Base-by-base conservation (phyloP, 176 grass and related monocot species). In the Thinopyrum elongatum region DNA sequence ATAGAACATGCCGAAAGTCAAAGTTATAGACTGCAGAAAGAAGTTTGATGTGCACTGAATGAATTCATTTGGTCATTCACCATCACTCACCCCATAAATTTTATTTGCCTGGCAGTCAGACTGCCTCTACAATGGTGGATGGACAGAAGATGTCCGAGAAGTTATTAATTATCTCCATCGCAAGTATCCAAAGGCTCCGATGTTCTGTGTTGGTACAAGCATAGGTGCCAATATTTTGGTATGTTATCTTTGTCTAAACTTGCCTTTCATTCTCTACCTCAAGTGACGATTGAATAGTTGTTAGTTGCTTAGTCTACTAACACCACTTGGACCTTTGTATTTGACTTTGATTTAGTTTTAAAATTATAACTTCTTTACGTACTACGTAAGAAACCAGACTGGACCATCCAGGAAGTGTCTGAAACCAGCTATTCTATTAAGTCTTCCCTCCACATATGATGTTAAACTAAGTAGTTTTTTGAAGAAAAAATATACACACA, bases 181-280 rank as follows among this genome's bases (percentile, higher is more conserved):
- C 16, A 86, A 83, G 66, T 89, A 91, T 84, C 90, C 90, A 77
- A 95, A 94, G 78, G 73, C 88, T 82, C 90, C 90, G 59, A 78
- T 99, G 47, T 94, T 95, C 90, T 87, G 92, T 73, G 89, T 99
- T 86, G 97, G 97, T 79, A 99, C 97, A 76, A 99, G 97, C 70
- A 96, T 99, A 88, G 97, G 97, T 71, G 97, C 97, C 72, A 99
- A 99, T 87, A 90, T 99, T 81, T 65, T 99, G 97, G 97, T 99
- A 91, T 11, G 23, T 87, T 67, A 29, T 27, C 7, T 2, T 76
- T 38, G 61, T 67, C 15, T 64, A 53, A 36, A 86, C 2, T 35
- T 66, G 8, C 22, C 55, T 30, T 29, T 13, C 31, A 29, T 80
- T 84, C 76, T 53, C 35, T 84, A 7, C 46, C 23, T 38, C 1